phyloP scores from a whole-genome alignment of 495 filamentous ascomycete genomes.

The Jackrogersella multiformis region DNA sequence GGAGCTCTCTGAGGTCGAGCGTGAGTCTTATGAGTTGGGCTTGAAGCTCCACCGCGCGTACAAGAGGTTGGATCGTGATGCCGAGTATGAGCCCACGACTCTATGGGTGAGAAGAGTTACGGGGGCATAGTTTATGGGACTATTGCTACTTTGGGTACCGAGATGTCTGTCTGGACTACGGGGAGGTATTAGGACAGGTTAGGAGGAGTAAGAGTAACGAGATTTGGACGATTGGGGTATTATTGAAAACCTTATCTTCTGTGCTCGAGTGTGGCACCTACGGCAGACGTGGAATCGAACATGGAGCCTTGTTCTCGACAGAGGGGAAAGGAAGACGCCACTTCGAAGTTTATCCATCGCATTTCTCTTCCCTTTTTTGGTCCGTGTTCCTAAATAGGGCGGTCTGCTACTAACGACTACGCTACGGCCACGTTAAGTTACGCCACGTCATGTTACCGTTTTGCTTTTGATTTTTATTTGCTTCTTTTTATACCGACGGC shows the following conservation, averaged over 20 bases:
- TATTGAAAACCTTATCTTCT: too few species aligned
- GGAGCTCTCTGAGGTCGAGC: conserved; percentile 81
- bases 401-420: not conserved
- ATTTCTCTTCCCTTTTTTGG: not conserved
- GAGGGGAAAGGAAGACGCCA: not conserved
- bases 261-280: too few species aligned
- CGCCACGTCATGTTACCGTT: conserved; percentile 1
- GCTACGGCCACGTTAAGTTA: conserved; percentile 8
- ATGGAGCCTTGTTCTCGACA: not conserved
- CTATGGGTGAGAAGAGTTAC: conserved; percentile 84
- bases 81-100: conserved; percentile 70
- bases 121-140: too few species aligned
- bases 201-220: too few species aligned
- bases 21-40: conserved; percentile 86
- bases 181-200: too few species aligned
- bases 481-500: not conserved
- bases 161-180: too few species aligned
- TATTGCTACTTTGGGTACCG: too few species aligned
- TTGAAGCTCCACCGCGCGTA: conserved; percentile 82
- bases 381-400: conserved; percentile 11
- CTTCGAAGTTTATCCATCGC: conserved; percentile 1
- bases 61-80: conserved; percentile 74
- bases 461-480: conserved; percentile 1
- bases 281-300: not conserved
- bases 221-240: too few species aligned